Evolutionary conservation across 805 yeast species (phyloP).

Genomic region (Starmerella floris): DNA sequence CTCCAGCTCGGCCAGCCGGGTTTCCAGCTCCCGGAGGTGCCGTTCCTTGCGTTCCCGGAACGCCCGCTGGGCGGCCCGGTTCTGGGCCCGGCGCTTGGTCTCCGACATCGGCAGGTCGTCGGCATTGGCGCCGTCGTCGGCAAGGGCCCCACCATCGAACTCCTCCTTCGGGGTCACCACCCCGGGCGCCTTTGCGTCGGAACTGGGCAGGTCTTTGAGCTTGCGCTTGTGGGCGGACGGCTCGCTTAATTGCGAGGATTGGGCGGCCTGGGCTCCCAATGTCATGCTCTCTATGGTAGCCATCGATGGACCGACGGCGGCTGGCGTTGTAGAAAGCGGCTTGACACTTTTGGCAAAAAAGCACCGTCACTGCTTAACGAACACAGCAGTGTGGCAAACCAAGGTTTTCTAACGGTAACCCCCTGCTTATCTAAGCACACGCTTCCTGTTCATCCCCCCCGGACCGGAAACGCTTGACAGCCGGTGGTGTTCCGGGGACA

Average conservation of each 20-base stretch:
- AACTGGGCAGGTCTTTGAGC: neutral
- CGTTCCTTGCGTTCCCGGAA: constrained; percentile 76
- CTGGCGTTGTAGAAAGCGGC: neutral
- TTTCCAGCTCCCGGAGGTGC: constrained; percentile 74
- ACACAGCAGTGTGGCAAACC: neutral
- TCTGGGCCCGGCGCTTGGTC: constrained; percentile 86
- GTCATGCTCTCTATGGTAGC: neutral
- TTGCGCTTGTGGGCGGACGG: constrained; percentile 10
- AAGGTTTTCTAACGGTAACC: neutral
- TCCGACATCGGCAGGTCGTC: constrained; percentile 36
- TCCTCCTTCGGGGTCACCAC: neutral
- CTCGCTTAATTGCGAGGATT: neutral
- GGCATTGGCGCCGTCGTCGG: neutral
- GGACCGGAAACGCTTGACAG: too few relatives aligned
- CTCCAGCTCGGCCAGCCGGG: constrained; percentile 60
- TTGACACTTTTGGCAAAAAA: neutral
- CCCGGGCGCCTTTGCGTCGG: neutral
- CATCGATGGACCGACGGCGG: neutral
- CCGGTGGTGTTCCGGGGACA: too few relatives aligned
- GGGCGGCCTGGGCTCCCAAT: neutral
- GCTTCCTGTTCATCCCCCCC: too few relatives aligned
- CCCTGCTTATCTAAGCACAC: neutral
- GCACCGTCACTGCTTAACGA: neutral
- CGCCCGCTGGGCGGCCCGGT: constrained; percentile 97
- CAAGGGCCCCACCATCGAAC: constrained; percentile 28